These are phyloP conservation scores for Heterobasidion parviporum DNA, from an alignment of 1,284 basidiomycete genomes.

Conservation along the genomic window DNA sequence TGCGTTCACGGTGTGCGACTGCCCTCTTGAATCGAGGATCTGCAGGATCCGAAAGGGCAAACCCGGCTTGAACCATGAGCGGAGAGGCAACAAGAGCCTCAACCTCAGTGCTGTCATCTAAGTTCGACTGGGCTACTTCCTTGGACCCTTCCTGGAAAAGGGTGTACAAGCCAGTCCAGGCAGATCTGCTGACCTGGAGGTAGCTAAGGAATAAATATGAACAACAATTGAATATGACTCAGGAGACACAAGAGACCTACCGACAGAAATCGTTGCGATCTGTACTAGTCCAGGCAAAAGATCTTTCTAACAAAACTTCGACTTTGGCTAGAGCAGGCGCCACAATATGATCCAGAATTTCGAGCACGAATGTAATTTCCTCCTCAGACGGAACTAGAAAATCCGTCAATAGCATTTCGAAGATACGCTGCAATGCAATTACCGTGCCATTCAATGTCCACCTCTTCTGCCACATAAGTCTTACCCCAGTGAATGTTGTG, in stretches of 20 bases:
- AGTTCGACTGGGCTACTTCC: constrained; percentile 43
- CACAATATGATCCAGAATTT: constrained; percentile 68
- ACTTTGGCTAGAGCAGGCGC: constrained; percentile 63
- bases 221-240: constrained; percentile 3
- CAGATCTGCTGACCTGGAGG: constrained; percentile 53
- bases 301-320: constrained; percentile 51
- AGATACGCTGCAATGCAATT: constrained; percentile 11
- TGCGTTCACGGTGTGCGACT: constrained; percentile 50
- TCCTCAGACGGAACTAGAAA: constrained; percentile 53
- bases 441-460: constrained; percentile 88
- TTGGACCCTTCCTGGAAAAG: constrained; percentile 56
- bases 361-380: constrained; percentile 79
- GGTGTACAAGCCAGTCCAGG: constrained; percentile 69
- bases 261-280: constrained; percentile 94
- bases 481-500: constrained; percentile 83
- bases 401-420: constrained; percentile 2
- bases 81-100: constrained; percentile 57
- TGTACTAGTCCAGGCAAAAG: constrained; percentile 57
- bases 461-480: constrained; percentile 73
- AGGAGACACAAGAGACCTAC: constrained; percentile 27
- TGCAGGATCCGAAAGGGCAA: constrained; percentile 65
- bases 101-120: constrained; percentile 54
- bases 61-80: constrained; percentile 64
- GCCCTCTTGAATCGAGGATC: constrained; percentile 74
- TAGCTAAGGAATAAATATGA: constrained; percentile 33